Conservation (phyloP, 2,329 filamentous ascomycete genomes). For the Corinectria fuckeliana region DNA sequence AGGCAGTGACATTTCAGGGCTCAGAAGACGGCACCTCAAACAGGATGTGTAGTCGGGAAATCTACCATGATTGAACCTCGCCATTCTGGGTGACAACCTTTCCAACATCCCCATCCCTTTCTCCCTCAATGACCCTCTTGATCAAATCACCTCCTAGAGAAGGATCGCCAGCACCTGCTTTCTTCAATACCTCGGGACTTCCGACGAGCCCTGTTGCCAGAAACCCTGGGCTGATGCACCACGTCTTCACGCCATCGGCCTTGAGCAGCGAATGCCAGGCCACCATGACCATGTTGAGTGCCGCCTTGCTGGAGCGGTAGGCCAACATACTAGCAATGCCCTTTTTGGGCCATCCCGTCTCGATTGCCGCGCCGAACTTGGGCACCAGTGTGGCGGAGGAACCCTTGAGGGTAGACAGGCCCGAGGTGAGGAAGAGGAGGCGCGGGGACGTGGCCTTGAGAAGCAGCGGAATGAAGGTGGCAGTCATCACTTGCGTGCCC, state of each 20-base stretch:
- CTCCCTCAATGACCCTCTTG: slow-evolving; percentile 49
- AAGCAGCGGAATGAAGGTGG: slow-evolving; percentile 52
- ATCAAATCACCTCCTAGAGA: slow-evolving; percentile 27
- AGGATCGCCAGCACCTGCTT: not conserved
- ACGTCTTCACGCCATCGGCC: slow-evolving; percentile 3
- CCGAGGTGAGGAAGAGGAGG: slow-evolving; percentile 56
- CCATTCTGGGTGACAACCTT: slow-evolving; percentile 42
- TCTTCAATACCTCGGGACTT: not conserved
- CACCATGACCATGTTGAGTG: slow-evolving; percentile 12
- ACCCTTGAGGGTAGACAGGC: slow-evolving; percentile 1
- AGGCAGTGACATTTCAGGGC: no score
- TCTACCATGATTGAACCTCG: slow-evolving; percentile 42
- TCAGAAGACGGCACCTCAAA: no score
- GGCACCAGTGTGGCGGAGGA: not conserved
- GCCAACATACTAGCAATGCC: not conserved
- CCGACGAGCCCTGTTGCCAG: slow-evolving; percentile 2
- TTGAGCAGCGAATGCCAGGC: slow-evolving; percentile 9
- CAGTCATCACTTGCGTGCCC: slow-evolving; percentile 51
- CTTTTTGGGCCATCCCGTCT: slow-evolving; percentile 3
- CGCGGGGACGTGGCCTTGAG: slow-evolving; percentile 50
- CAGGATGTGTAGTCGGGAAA: no score
- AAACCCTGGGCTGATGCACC: slow-evolving; percentile 5
- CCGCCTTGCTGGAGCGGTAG: slow-evolving; percentile 1
- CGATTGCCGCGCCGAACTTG: not conserved
- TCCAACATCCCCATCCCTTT: slow-evolving; percentile 50